Conservation (phyloP, 2,329 filamentous ascomycete genomes). For the Diaporthe batatas region DNA sequence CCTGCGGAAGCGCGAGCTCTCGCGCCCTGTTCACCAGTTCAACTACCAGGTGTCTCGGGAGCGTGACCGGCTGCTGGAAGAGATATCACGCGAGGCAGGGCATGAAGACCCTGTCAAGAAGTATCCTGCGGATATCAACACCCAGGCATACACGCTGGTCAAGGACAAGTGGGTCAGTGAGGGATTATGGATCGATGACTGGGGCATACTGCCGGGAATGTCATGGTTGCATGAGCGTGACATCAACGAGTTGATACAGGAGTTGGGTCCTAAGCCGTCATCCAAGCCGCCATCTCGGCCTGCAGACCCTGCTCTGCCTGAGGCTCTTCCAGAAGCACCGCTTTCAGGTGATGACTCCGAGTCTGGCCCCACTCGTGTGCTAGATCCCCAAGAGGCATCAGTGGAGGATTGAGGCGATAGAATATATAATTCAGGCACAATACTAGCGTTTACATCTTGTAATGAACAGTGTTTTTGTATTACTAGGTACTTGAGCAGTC, state of each 20-base stretch:
- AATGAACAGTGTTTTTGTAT: too few relatives aligned
- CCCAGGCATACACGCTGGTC: not conserved
- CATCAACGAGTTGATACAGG: not conserved
- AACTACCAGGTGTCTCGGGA: not conserved
- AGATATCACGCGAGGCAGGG: not conserved
- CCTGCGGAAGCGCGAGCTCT: not conserved
- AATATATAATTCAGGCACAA: too few relatives aligned
- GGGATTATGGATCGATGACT: not conserved
- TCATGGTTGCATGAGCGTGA: not conserved
- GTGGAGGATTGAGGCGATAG: too few relatives aligned
- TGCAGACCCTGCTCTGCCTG: not conserved
- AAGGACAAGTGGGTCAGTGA: not conserved
- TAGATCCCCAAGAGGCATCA: too few relatives aligned
- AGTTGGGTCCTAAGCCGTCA: not conserved
- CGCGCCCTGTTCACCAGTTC: conserved; percentile 25
- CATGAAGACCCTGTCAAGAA: not conserved
- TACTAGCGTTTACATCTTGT: too few relatives aligned
- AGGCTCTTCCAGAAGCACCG: not conserved
- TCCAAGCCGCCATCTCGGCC: not conserved
- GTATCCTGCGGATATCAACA: conserved; percentile 8
- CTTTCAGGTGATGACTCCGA: not conserved
- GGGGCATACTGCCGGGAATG: conserved; percentile 7
- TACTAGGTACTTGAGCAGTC: too few relatives aligned
- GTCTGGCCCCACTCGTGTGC: too few relatives aligned
- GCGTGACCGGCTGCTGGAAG: not conserved